A percentile compares a stretch with the other conserved stretches of the same genome.
These are phyloP conservation scores for Ascosphaera aggregata DNA, from an alignment of 2,329 filamentous ascomycete species.

Conservation along the genomic window DNA sequence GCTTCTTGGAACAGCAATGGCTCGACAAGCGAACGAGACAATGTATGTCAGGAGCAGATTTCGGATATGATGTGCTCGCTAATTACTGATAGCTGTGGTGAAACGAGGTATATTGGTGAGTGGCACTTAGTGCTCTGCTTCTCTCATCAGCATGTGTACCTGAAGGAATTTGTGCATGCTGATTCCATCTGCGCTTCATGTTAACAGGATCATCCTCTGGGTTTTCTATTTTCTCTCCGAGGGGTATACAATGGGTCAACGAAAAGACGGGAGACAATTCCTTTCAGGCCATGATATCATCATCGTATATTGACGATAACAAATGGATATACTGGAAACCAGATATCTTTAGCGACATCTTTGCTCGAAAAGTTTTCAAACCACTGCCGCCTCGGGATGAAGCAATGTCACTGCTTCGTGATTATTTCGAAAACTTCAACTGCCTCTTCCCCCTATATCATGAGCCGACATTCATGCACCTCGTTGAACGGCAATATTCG, in stretches of 20 bases:
- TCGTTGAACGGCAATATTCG: slow-evolving; percentile 86
- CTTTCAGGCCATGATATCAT: slow-evolving; percentile 85
- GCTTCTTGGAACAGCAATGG: slow-evolving; percentile 29
- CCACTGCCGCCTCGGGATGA: slow-evolving; percentile 69
- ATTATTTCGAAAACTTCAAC: slow-evolving; percentile 98
- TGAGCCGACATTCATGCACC: slow-evolving; percentile 93
- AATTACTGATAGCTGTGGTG: slow-evolving; percentile 82
- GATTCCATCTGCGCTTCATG: neutral
- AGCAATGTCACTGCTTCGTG: slow-evolving; percentile 64
- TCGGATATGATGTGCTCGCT: slow-evolving; percentile 99
- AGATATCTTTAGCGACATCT: slow-evolving; percentile 88
- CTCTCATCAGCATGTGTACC: no score
- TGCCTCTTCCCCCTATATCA: slow-evolving; percentile 97
- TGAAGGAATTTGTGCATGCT: slow-evolving; percentile 9
- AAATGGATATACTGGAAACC: slow-evolving; percentile 97
- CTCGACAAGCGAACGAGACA: slow-evolving; percentile 34
- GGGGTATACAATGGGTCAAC: slow-evolving; percentile 96
- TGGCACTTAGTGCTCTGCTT: neutral
- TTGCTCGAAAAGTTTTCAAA: slow-evolving; percentile 62
- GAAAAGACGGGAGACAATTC: slow-evolving; percentile 90
- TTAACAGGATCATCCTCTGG: slow-evolving; percentile 69
- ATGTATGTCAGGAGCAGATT: slow-evolving; percentile 34
- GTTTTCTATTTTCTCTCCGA: slow-evolving; percentile 96
- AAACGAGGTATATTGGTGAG: slow-evolving; percentile 86
- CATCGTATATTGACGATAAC: slow-evolving; percentile 75